Percentiles rank a stretch among this genome's conserved stretches.
Evolutionary conservation across 1,284 basidiomycete genomes (phyloP).

Genomic region (Puccinia novopanici): DNA sequence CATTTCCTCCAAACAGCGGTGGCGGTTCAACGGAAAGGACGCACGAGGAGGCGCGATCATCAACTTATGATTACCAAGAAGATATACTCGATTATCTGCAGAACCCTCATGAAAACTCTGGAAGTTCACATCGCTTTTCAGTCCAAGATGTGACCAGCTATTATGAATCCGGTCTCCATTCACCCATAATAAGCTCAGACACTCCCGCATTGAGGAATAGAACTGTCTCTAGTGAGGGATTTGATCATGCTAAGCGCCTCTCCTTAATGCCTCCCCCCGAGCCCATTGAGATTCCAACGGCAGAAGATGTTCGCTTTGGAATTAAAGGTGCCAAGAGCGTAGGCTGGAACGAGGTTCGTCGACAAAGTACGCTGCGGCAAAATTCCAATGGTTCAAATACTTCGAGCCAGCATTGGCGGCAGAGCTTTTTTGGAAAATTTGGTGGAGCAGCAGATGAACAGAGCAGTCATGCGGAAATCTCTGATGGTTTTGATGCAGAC

Average conservation of each 20-base stretch:
- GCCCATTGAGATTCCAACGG: conserved; percentile 49
- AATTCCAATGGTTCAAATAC: not conserved
- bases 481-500: not conserved
- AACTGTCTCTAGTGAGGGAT: conserved; percentile 5
- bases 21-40: not conserved
- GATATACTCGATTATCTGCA: not conserved
- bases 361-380: conserved; percentile 21
- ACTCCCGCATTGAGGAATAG: not conserved
- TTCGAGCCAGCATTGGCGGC: conserved; percentile 31
- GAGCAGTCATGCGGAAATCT: not conserved
- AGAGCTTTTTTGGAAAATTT: conserved; percentile 48
- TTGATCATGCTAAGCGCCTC: conserved; percentile 18
- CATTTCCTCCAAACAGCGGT: conserved; percentile 13
- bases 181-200: not conserved
- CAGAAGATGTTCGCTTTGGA: conserved; percentile 50
- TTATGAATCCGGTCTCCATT: conserved; percentile 27
- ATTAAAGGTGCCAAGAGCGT: conserved; percentile 49
- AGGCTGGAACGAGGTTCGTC: conserved; percentile 44
- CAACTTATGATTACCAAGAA: conserved; percentile 18
- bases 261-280: conserved; percentile 44
- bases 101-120: not conserved
- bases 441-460: conserved; percentile 6
- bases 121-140: not conserved
- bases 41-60: not conserved
- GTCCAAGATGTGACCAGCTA: not conserved